Evolutionary conservation across 345 rosid species (phyloP).

Genomic region (Euphorbia lathyris): DNA sequence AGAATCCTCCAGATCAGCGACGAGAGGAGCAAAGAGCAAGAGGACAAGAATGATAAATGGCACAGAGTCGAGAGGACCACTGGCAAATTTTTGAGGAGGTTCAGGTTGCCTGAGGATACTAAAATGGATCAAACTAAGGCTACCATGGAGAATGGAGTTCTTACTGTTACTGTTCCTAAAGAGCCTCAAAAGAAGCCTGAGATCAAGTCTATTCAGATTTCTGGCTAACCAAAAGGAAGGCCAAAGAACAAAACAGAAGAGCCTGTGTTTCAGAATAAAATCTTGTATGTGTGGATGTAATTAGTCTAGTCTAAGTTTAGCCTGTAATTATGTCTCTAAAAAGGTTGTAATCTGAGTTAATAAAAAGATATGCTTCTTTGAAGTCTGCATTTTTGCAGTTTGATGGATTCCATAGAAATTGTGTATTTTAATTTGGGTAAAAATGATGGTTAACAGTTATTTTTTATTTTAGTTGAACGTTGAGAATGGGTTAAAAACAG

Average conservation of each 20-base stretch:
- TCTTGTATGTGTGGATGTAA: not conserved
- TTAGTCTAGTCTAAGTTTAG: too few relatives aligned
- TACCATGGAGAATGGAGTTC: conserved; percentile 12
- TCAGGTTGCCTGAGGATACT: conserved; percentile 11
- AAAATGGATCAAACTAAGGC: conserved; percentile 8
- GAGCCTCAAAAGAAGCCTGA: not conserved
- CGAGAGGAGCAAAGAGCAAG: conserved; percentile 3
- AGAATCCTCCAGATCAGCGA: conserved; percentile 4
- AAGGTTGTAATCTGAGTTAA: not conserved
- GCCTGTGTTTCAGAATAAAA: not conserved
- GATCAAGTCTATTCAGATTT: conserved; percentile 1
- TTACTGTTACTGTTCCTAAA: conserved; percentile 4
- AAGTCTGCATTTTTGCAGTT: too few relatives aligned
- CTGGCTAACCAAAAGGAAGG: not conserved
- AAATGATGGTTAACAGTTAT: too few relatives aligned
- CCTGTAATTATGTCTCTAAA: too few relatives aligned
- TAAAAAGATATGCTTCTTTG: too few relatives aligned
- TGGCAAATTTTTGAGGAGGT: conserved; percentile 10
- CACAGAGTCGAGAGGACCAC: conserved; percentile 2
- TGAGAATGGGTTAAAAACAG: too few relatives aligned
- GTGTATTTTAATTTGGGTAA: too few relatives aligned
- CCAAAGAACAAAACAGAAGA: not conserved
- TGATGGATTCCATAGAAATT: too few relatives aligned
- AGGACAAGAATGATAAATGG: conserved; percentile 10
- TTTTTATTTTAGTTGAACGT: too few relatives aligned